phyloP scores from a whole-genome alignment of 208 protist species.

The Zelonia costaricensis region DNA sequence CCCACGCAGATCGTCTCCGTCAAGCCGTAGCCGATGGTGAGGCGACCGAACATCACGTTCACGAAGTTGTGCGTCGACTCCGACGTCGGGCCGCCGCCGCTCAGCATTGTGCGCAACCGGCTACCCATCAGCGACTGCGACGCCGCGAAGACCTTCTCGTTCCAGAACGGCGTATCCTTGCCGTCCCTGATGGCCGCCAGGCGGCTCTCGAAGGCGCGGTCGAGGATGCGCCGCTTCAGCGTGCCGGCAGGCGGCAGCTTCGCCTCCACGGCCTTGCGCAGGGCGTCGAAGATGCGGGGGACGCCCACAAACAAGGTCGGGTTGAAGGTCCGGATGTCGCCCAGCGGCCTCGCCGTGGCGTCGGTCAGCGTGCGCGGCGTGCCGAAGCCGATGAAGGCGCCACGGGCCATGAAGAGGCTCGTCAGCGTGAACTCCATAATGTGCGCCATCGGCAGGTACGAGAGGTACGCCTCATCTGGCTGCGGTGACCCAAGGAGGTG shows the following conservation, averaged over 20 bases:
- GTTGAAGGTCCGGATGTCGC: slow-evolving; percentile 81
- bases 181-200: slow-evolving; percentile 62
- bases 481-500: slow-evolving; percentile 14
- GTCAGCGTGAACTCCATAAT: slow-evolving; percentile 90
- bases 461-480: slow-evolving; percentile 65
- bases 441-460: slow-evolving; percentile 93
- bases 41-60: slow-evolving; percentile 72
- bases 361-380: slow-evolving; percentile 78
- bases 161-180: slow-evolving; percentile 86
- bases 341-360: slow-evolving; percentile 71
- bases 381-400: slow-evolving; percentile 72
- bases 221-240: slow-evolving; percentile 74
- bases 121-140: slow-evolving; percentile 63
- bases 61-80: slow-evolving; percentile 83
- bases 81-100: slow-evolving; percentile 81
- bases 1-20: slow-evolving; percentile 89
- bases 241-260: slow-evolving; percentile 71
- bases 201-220: slow-evolving; percentile 66
- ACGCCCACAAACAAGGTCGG: slow-evolving; percentile 82
- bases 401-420: slow-evolving; percentile 70
- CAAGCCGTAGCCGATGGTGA: slow-evolving; percentile 83
- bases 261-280: slow-evolving; percentile 74
- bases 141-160: slow-evolving; percentile 77
- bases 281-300: slow-evolving; percentile 87
- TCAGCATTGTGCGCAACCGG: slow-evolving; percentile 62